phyloP scores from a whole-genome alignment of 1,284 basidiomycete species.

The Porogramme epimiltina region DNA sequence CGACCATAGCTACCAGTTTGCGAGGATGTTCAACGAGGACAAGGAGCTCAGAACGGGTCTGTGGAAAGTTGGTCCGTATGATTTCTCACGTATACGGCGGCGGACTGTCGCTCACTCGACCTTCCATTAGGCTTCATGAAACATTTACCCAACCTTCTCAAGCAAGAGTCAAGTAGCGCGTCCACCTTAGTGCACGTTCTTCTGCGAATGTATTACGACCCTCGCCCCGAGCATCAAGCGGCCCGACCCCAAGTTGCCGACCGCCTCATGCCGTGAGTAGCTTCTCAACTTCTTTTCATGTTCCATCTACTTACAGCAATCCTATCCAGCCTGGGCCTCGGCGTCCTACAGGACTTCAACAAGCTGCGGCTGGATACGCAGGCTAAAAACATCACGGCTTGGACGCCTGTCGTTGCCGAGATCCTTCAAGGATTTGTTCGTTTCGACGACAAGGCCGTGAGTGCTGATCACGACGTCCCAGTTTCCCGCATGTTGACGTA shows the following conservation, averaged over 20 bases:
- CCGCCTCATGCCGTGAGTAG: conserved; percentile 85
- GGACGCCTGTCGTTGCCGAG: conserved; percentile 97
- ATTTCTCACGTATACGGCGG: not conserved
- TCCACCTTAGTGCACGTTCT: conserved; percentile 93
- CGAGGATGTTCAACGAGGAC: conserved; percentile 96
- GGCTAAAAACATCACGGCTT: conserved; percentile 93
- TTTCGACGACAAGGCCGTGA: conserved; percentile 87
- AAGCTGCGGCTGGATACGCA: conserved; percentile 91
- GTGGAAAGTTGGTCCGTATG: conserved; percentile 97
- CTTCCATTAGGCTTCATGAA: conserved; percentile 91
- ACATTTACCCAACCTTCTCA: conserved; percentile 95
- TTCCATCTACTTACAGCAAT: conserved; percentile 8
- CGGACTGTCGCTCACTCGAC: not conserved
- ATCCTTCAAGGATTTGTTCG: conserved; percentile 89
- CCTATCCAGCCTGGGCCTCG: conserved; percentile 75
- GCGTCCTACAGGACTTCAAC: conserved; percentile 90
- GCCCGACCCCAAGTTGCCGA: conserved; percentile 85
- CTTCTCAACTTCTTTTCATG: not conserved
- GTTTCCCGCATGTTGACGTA: conserved; percentile 4
- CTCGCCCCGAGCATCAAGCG: conserved; percentile 82
- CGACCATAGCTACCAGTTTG: conserved; percentile 97
- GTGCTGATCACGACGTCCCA: conserved; percentile 33
- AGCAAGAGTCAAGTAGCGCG: conserved; percentile 98
- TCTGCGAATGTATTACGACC: conserved; percentile 92
- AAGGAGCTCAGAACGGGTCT: conserved; percentile 95